These are phyloP conservation scores for Vaccinium vitisidaea DNA, from an alignment of 148 eudicot species.

Conservation along the genomic window DNA sequence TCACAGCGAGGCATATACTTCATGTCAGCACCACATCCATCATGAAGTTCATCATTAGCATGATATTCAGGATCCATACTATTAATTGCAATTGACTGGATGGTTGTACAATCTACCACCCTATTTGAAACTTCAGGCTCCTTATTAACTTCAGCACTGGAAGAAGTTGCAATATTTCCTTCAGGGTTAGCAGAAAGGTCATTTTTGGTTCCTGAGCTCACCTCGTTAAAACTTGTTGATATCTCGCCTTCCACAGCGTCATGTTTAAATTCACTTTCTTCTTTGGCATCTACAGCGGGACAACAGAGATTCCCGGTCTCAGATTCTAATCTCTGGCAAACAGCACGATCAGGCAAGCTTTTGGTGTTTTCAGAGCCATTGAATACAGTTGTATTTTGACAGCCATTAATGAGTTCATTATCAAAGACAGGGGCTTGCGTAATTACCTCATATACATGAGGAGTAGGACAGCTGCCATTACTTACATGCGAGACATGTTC, in stretches of 20 bases:
- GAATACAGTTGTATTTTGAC: slow-evolving; percentile 18
- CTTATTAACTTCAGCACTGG: slow-evolving; percentile 17
- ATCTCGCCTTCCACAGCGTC: slow-evolving; percentile 24
- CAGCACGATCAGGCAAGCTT: slow-evolving; percentile 21
- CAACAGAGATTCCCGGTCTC: slow-evolving; percentile 16
- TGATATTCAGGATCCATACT: neutral
- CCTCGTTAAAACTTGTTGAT: slow-evolving; percentile 19
- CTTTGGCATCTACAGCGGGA: slow-evolving; percentile 20
- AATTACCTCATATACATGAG: neutral
- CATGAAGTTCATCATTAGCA: slow-evolving; percentile 4
- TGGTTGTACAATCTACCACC: slow-evolving; percentile 15
- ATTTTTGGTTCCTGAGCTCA: slow-evolving; percentile 26
- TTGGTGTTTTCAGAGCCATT: slow-evolving; percentile 15
- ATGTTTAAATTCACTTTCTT: slow-evolving; percentile 26
- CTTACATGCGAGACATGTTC: neutral
- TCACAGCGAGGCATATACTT: slow-evolving; percentile 24
- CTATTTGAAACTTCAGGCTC: slow-evolving; percentile 21
- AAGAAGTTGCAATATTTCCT: slow-evolving; percentile 6
- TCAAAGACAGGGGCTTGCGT: neutral
- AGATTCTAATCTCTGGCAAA: slow-evolving; percentile 16
- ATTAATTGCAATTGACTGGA: slow-evolving; percentile 4
- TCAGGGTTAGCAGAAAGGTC: slow-evolving; percentile 30
- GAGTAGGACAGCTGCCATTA: slow-evolving; percentile 8
- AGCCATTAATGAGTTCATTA: neutral
- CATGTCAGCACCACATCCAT: slow-evolving; percentile 13